These are phyloP conservation scores for Arthrocladium fulminans DNA, from an alignment of 2,329 filamentous ascomycete genomes.

Conservation along the genomic window DNA sequence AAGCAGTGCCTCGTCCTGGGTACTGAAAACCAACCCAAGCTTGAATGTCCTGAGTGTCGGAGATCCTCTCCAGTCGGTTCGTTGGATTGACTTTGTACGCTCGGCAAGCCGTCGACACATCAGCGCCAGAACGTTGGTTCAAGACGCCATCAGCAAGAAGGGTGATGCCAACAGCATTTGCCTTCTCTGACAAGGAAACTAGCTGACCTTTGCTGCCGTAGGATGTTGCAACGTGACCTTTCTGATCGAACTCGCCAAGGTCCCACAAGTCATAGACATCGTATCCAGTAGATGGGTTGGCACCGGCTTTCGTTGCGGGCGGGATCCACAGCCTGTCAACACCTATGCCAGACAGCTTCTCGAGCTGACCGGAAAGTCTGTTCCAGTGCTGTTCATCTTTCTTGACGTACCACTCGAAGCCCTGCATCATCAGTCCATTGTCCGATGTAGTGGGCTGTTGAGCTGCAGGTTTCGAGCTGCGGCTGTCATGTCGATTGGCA, in stretches of 20 bases:
- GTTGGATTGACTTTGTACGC: conserved; percentile 2
- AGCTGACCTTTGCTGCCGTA: conserved; percentile 1
- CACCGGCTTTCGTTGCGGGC: conserved; percentile 2
- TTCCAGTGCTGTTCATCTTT: conserved; percentile 9
- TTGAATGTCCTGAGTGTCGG: background rate
- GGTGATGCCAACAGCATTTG: background rate
- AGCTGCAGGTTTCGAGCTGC: background rate
- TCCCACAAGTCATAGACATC: conserved; percentile 10
- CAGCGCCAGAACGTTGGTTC: conserved; percentile 5
- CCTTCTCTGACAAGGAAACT: background rate
- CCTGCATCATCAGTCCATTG: conserved; percentile 7
- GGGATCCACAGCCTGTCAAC: conserved; percentile 6
- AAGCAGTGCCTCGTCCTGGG: background rate
- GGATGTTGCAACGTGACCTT: conserved; percentile 4
- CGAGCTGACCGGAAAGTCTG: conserved; percentile 3
- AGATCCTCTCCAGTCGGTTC: conserved; percentile 2
- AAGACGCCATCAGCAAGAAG: conserved; percentile 2
- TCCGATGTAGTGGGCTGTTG: background rate
- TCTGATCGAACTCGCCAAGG: conserved; percentile 5
- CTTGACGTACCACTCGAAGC: conserved; percentile 9
- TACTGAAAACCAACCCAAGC: conserved; percentile 3
- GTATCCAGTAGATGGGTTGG: background rate
- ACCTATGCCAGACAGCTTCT: conserved; percentile 3
- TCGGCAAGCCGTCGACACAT: background rate
- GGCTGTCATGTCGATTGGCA: background rate